Evolutionary conservation across 176 grass and related monocot genomes (phyloP).

Genomic region (Stipa capillata): DNA sequence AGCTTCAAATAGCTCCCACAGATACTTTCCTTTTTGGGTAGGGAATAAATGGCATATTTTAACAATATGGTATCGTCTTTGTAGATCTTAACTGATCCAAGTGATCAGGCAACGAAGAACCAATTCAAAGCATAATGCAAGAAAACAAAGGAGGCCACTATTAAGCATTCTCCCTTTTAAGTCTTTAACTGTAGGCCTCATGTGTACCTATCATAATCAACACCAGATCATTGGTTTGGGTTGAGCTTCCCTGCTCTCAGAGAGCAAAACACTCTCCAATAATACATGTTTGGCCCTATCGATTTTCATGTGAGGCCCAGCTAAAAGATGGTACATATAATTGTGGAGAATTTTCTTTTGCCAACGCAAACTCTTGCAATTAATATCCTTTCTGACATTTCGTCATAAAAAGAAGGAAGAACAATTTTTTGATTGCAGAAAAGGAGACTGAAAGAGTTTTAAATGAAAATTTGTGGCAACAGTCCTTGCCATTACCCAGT

Average conservation of each 20-base stretch:
- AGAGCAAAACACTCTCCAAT: background rate
- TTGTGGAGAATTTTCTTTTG: too few relatives aligned
- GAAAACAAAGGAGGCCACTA: constrained; percentile 13
- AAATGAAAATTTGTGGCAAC: background rate
- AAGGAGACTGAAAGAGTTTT: background rate
- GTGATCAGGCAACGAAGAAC: background rate
- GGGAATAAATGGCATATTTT: background rate
- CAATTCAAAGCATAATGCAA: constrained; percentile 24
- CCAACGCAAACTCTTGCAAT: too few relatives aligned
- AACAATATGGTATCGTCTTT: background rate
- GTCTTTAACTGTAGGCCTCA: constrained; percentile 35
- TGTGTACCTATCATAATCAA: constrained; percentile 21
- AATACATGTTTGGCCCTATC: background rate
- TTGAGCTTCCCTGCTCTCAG: background rate
- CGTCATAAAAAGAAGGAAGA: background rate
- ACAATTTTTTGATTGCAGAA: background rate
- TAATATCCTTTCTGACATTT: too few relatives aligned
- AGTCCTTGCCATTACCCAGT: background rate
- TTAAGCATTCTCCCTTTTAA: constrained; percentile 5
- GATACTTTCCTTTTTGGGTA: background rate
- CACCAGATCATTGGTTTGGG: background rate
- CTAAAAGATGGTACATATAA: background rate
- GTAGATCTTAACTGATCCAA: constrained; percentile 6
- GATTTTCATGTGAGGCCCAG: background rate
- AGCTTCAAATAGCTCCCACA: background rate